Evolutionary conservation across 805 yeast genomes (phyloP).

Genomic region (Phaffomyces thermotolerans): DNA sequence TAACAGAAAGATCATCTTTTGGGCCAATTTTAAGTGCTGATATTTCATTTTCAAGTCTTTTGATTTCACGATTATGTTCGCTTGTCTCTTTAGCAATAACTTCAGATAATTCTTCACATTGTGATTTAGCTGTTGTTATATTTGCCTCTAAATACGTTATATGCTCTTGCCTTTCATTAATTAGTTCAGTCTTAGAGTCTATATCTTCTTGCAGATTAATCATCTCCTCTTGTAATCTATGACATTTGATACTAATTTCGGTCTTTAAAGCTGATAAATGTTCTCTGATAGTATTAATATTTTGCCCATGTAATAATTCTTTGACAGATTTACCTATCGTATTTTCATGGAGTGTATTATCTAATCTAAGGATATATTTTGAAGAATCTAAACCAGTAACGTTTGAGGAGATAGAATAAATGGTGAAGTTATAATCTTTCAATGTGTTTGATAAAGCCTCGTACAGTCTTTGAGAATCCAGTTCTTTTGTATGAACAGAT

Average conservation of each 20-base stretch:
- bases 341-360: constrained; percentile 33
- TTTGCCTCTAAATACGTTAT: constrained; percentile 52
- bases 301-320: constrained; percentile 30
- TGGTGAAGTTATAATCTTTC: constrained; percentile 48
- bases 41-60: constrained; percentile 53
- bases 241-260: constrained; percentile 37
- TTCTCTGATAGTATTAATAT: constrained; percentile 31
- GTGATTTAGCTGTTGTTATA: constrained; percentile 42
- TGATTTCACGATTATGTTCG: constrained; percentile 56
- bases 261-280: constrained; percentile 39
- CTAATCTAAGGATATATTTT: constrained; percentile 36
- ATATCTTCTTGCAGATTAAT: constrained; percentile 51
- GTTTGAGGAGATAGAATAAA: constrained; percentile 40
- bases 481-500: constrained; percentile 42
- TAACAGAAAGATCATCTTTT: constrained; percentile 42
- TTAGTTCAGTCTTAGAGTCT: constrained; percentile 47
- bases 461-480: constrained; percentile 40
- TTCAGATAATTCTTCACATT: constrained; percentile 50
- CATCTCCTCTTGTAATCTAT: constrained; percentile 47
- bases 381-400: constrained; percentile 21
- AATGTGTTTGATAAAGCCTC: constrained; percentile 46
- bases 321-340: constrained; percentile 40
- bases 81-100: constrained; percentile 45
- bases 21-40: constrained; percentile 41
- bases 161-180: constrained; percentile 49